Evolutionary conservation across 2,329 filamentous ascomycete genomes (phyloP), one percentile per base, ranked within the genome.

Genomic region (Aureobasidium sp.): DNA sequence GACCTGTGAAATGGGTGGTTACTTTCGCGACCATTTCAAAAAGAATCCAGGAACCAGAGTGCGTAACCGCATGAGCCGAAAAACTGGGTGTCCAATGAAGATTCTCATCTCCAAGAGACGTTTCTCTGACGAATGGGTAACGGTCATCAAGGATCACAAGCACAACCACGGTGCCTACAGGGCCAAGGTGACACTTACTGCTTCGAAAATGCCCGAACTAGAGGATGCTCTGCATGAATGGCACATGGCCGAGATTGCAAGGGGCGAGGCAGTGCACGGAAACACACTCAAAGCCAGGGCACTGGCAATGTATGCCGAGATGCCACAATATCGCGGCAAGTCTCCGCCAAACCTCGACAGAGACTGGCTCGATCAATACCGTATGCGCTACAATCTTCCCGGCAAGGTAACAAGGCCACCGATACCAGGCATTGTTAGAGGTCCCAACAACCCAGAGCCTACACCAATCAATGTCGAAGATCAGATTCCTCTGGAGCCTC

Each of bases 261-360:
- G 65, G 29, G 65, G 65, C 8, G 62, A 64, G 31, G 44, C 61
- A 1, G 60, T 67, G 14, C 66, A 67, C 50, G 66, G 65, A 14
- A 67, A 67, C 49, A 65, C 64, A 45, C 60, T 67, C 50, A 67
- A 67, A 42, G 64, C 66, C 17, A 65, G 62, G 48, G 66, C 66
- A 12, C 35, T 67, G 40, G 66, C 66, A 14, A 61, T 67, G 57
- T 67, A 61, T 31, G 52, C 63, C 17, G 61, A 63, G 44, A 63
- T 65, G 64, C 66, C 66, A 19, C 64, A 65, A 33, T 67, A 64
- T 39, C 60, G 63, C 6, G 64, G 64, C 53, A 61, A 63, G 50
- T 56, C 60, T 27, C 62, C 63, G 9, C 66, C 66, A 37, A 61
- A 65, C 33, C 62, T 67, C 6, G 63, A 61, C 37, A 60, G 58